Base-by-base conservation (phyloP, 768 basidiomycete species). In the Tricholoma hemisulphureum region DNA sequence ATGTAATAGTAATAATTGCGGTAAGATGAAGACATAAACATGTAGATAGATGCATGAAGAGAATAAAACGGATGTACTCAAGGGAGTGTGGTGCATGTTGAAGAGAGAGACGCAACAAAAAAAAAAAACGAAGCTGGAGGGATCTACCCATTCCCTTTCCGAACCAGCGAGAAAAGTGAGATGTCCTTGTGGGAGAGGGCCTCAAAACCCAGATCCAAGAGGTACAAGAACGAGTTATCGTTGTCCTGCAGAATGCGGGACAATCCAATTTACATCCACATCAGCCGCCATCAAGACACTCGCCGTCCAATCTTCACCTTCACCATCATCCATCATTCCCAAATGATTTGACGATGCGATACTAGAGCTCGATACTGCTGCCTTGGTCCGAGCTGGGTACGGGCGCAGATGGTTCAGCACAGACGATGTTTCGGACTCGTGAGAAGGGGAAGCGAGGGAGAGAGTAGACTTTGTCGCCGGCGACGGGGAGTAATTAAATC, bases 261-360 rank as follows among this genome's bases (percentile, higher is more conserved):
- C 45, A 4, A 28, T 55, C 75, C 74, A 77, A 20, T 66, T 53
- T 11, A 69, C 62, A 46, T 81, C 77, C 51, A 75, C 66, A 65
- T 86, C 84, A 56, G 87, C 88, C n/a, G 87, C 88, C 70, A 84
- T 69, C 57, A 92, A 68, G 50, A 92, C 89, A 62, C 85, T 88
- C 65, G 79, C 76, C 46, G 87, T 86, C 90, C 91, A 93, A 66
- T 89, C 83, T 50, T 83, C 86, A 58, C 77, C 71, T 35, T 74
- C 73, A 21, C 80, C 80, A 58, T 81, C 76, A 58, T 77, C 73
- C 35, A 79, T 67, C 48, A 82, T 64, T 18, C 79, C 80, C 35
- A 83, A 69, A 62, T 79, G 80, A 57, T 80, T 80, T 24, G 80
- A 79, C 34, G 75, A 76, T 28, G 73, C 65, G 34, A 69, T 69